Evolutionary conservation across 495 filamentous ascomycete species (phyloP).

Genomic region (Amniculicola lignicola): DNA sequence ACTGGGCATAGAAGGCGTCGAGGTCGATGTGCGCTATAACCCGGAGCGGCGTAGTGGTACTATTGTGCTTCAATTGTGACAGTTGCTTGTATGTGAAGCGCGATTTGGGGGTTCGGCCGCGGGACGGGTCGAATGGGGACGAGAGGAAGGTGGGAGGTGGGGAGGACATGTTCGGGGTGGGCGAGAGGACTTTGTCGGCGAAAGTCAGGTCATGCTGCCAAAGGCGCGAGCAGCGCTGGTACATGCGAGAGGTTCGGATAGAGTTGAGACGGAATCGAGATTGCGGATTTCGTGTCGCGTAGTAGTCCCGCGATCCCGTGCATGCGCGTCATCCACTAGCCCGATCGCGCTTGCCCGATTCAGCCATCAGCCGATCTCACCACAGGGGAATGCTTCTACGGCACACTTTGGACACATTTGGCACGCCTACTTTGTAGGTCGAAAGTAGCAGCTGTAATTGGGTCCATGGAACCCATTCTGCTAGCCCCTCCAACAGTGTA

Average conservation of each 20-base stretch:
- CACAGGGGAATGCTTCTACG: background rate
- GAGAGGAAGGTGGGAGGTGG: conserved; percentile 38
- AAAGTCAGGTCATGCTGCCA: too few relatives aligned
- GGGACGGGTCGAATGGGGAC: conserved; percentile 31
- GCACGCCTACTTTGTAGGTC: too few relatives aligned
- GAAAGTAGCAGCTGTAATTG: too few relatives aligned
- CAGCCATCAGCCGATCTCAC: too few relatives aligned
- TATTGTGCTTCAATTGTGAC: conserved; percentile 66
- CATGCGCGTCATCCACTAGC: conserved; percentile 25
- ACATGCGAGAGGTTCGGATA: too few relatives aligned
- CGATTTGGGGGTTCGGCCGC: conserved; percentile 44
- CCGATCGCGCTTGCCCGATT: too few relatives aligned
- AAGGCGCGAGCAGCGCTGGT: too few relatives aligned
- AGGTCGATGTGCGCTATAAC: conserved; percentile 91
- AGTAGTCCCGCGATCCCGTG: conserved; percentile 24
- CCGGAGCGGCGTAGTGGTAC: conserved; percentile 71
- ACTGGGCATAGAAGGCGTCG: conserved; percentile 98
- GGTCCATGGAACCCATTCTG: too few relatives aligned
- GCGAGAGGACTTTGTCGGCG: too few relatives aligned
- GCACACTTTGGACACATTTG: background rate
- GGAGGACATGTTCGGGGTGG: conserved; percentile 33
- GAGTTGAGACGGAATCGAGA: too few relatives aligned
- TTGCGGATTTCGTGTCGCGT: too few relatives aligned
- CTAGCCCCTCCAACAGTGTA: too few relatives aligned
- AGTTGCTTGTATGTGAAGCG: conserved; percentile 83